Base-by-base conservation (phyloP, 352 stramenopile species). In the Thraustochytrium sp. region DNA sequence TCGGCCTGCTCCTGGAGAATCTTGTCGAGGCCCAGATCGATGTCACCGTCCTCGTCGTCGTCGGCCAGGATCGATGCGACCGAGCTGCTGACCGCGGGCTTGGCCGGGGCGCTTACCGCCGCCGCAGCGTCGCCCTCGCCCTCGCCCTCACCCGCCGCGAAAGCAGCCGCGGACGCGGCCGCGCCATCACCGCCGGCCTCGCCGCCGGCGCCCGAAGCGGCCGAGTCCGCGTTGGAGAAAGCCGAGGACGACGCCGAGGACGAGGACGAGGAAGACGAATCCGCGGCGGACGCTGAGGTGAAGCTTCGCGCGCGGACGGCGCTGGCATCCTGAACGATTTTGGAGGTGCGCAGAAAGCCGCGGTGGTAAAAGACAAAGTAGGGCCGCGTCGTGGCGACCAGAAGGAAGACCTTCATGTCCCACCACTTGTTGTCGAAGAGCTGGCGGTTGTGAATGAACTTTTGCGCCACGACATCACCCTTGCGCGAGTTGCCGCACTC, bases 361-460 rank as follows among this genome's bases (percentile, higher is more conserved):
- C 75, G 40, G 44, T 2, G 40, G 31, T 84, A 84, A 80, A 84
- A 84, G 18, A 84, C 75, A 29, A 84, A 37, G 42, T 62, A 84
- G 13, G 75, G 75, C n/a, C 61, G 55, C 16, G 75, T 62, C 8
- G 55, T 73, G 5, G 61, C 53, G 31, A 84, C 51, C 18, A 84
- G 55, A 18, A 80, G 49, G 34, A 62, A 80, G 18, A 80, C 75
- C 61, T 84, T 84, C 55, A 84, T 76, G 44, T 84, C 75, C 54
- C 59, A 84, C 75, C 75, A 84, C 38, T 84, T 84, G 49, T 84
- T 84, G 61, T 48, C 31, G 46, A 84, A 76, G 23, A 84, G 49
- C 40, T 62, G 29, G n/a, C 75, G 55, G 16, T 84, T 84, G 8
- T 53, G n/a, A 34, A 84, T 84, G 36, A 84, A 84, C 75, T 84